Evolutionary conservation across 108 stramenopile genomes (phyloP).

Genomic region (Nitzschia palea): DNA sequence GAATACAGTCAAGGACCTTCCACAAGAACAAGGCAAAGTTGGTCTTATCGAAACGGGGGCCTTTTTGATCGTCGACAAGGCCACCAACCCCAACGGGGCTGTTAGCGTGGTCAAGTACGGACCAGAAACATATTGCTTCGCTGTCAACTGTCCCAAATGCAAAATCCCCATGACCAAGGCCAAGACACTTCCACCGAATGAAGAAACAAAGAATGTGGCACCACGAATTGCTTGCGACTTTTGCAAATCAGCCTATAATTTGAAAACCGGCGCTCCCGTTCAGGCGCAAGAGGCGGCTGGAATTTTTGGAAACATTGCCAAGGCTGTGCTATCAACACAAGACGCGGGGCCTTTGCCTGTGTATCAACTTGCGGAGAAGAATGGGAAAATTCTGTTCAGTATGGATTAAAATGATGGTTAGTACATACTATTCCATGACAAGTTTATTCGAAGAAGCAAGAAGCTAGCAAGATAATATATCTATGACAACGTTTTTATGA

Average conservation of each 20-base stretch:
- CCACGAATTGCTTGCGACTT: constrained; percentile 37
- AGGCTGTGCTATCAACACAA: constrained; percentile 47
- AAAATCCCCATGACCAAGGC: constrained; percentile 81
- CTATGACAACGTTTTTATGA: too few relatives aligned
- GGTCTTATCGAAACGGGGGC: constrained; percentile 60
- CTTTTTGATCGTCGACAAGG: constrained; percentile 42
- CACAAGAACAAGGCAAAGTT: constrained; percentile 57
- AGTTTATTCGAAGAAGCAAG: too few relatives aligned
- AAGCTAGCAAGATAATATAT: too few relatives aligned
- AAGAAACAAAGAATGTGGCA: constrained; percentile 42
- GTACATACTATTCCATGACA: not conserved
- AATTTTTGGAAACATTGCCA: constrained; percentile 59
- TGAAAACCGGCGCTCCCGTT: constrained; percentile 59
- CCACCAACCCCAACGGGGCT: constrained; percentile 78
- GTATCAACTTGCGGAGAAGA: constrained; percentile 73
- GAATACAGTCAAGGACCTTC: constrained; percentile 39
- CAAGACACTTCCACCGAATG: constrained; percentile 44
- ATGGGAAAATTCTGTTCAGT: constrained; percentile 69
- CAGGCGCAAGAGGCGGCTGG: constrained; percentile 35
- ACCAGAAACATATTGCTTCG: constrained; percentile 62
- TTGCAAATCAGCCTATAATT: constrained; percentile 70
- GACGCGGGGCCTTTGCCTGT: constrained; percentile 39
- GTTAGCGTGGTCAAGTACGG: constrained; percentile 66
- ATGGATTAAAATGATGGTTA: constrained; percentile 30
- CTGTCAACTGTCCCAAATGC: constrained; percentile 58